Conservation (phyloP, 192 early-diverging fungal genomes). For the Coemansia sp. region DNA sequence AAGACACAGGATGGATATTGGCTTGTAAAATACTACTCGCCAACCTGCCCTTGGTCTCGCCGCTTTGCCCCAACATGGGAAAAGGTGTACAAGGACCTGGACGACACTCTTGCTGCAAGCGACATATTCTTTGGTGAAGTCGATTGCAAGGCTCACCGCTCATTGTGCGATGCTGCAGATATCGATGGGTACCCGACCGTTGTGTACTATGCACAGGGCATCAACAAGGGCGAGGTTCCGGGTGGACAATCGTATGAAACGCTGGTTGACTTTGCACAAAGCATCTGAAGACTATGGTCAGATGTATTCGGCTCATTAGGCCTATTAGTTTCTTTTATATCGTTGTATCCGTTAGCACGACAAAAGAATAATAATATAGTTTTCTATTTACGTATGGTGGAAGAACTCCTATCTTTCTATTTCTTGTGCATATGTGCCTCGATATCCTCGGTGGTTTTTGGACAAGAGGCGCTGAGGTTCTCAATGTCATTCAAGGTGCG, state of each 20-base stretch:
- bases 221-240: slow-evolving; percentile 49
- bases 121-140: slow-evolving; percentile 49
- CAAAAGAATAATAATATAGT: neutral
- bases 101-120: slow-evolving; percentile 28
- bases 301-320: neutral
- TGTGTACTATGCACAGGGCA: slow-evolving; percentile 41
- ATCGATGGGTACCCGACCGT: slow-evolving; percentile 56
- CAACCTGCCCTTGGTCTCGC: slow-evolving; percentile 52
- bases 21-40: slow-evolving; percentile 56
- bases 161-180: slow-evolving; percentile 34
- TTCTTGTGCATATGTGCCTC: slow-evolving; percentile 44
- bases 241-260: slow-evolving; percentile 45
- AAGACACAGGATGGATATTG: slow-evolving; percentile 46
- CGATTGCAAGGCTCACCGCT: slow-evolving; percentile 50
- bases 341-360: neutral
- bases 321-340: neutral
- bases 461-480: slow-evolving; percentile 67
- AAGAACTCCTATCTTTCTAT: neutral
- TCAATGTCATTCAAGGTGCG: slow-evolving; percentile 63
- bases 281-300: slow-evolving; percentile 11
- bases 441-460: slow-evolving; percentile 85
- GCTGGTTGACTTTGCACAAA: slow-evolving; percentile 29
- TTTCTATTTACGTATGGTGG: neutral
- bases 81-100: slow-evolving; percentile 40
- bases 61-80: slow-evolving; percentile 55